A percentile compares a stretch with the other conserved stretches of the same genome.
Conservation (phyloP, 2,329 filamentous ascomycete species). For the Cladosporium oxysporum region DNA sequence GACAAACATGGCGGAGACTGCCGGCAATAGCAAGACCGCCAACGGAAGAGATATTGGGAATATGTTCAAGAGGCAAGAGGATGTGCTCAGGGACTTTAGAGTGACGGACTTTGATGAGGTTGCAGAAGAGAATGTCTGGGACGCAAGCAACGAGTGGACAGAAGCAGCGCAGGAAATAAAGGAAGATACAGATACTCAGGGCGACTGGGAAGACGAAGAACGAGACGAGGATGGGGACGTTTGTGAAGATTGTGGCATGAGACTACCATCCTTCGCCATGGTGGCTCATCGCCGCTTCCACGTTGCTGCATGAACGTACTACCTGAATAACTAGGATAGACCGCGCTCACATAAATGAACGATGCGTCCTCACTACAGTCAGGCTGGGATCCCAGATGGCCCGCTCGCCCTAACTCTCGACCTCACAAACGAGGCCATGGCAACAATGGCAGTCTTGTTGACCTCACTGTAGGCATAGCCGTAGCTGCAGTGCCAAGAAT, state of each 20-base stretch:
- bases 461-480: too few relatives aligned
- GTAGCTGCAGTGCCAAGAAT: too few relatives aligned
- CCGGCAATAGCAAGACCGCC: constrained; percentile 46
- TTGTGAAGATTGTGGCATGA: constrained; percentile 52
- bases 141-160: background rate
- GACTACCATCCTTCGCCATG: constrained; percentile 60
- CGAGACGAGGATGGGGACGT: constrained; percentile 25
- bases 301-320: background rate
- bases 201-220: constrained; percentile 28
- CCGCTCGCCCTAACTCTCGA: too few relatives aligned
- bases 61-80: constrained; percentile 80
- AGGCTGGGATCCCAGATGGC: too few relatives aligned
- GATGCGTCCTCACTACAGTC: background rate
- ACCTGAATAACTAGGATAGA: background rate
- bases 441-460: too few relatives aligned
- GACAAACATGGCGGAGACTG: constrained; percentile 70
- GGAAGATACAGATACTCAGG: background rate
- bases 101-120: constrained; percentile 48
- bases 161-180: background rate
- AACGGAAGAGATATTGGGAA: constrained; percentile 71
- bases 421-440: too few relatives aligned
- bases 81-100: constrained; percentile 67
- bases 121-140: background rate
- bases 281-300: constrained; percentile 59
- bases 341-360: background rate